Evolutionary conservation across 441 rosid species (phyloP), one percentile per base, ranked within the genome.

Genomic region (Syzygium syzygioides): DNA sequence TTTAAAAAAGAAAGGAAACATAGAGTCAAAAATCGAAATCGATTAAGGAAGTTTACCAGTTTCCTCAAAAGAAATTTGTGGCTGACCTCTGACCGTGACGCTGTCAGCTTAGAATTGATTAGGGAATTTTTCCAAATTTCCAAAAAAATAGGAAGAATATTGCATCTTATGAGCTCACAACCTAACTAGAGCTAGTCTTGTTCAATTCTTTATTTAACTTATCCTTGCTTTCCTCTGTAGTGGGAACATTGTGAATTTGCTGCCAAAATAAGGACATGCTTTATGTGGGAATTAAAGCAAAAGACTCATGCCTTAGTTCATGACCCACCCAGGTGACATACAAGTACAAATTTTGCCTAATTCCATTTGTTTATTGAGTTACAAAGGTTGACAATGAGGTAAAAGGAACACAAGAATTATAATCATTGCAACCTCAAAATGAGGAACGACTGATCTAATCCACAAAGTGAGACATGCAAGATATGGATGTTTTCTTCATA

Each of bases 261-360:
- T 76, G 83, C 83, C 83, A 41, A 45, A 23, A 41, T 41, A 41
- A 76, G 83, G 83, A 76, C 83, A 76, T 41, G 53, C 52, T 76
- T 71, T 76, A 41, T 41, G 83, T 26, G n/a, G 83, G 53, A 76
- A 76, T 76, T 41, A 76, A 41, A 41, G 48, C 83, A 20, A 76
- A 76, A 41, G 52, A 59, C n/a, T 59, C 64, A 59, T 59, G 64
- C 64, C 64, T 57, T 11, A 59, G n/a, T 59, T 10, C 30, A 5
- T 26, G n/a, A 76, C 83, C 83, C 83, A 76, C 83, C 48, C n/a
- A 76, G 83, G 83, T 76, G 83, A 76, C 83, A 76, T 41, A 41
- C n/a, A 41, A 41, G 83, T 76, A 76, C 83, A 76, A 48, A 26
- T 76, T 76, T 76, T 76, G 25, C 83, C 83, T 76, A 76, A 76